Conservation (phyloP, 2,329 filamentous ascomycete species). For the Clarireedia homoeocarpa region DNA sequence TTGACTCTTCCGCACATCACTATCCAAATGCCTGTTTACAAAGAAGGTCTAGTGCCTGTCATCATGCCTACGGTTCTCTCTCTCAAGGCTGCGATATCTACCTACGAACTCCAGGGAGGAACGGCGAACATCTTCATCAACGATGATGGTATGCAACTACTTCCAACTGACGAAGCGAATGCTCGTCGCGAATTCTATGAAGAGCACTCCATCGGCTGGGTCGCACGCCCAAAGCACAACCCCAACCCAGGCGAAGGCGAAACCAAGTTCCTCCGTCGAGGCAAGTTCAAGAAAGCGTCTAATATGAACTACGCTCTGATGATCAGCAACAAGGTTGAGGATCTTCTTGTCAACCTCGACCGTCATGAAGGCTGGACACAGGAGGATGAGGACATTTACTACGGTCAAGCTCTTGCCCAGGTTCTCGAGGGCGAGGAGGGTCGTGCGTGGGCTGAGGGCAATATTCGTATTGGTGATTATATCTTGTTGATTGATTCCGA, state of each 20-base stretch:
- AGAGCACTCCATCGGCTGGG: conserved; percentile 63
- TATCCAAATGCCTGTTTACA: conserved; percentile 83
- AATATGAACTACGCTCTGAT: conserved; percentile 68
- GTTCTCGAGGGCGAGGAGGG: conserved; percentile 60
- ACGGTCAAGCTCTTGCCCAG: conserved; percentile 50
- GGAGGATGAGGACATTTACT: conserved; percentile 57
- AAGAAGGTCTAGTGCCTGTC: conserved; percentile 69
- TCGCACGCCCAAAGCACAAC: conserved; percentile 53
- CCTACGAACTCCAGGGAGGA: conserved; percentile 68
- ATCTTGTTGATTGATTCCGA: conserved; percentile 74
- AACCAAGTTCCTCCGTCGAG: conserved; percentile 38
- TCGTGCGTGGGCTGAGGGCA: conserved; percentile 74
- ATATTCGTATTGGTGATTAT: conserved; percentile 80
- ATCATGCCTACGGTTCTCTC: conserved; percentile 72
- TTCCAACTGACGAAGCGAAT: conserved; percentile 52
- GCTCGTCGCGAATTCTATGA: conserved; percentile 61
- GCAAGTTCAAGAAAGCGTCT: conserved; percentile 57
- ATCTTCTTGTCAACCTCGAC: conserved; percentile 51
- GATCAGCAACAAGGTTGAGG: conserved; percentile 63
- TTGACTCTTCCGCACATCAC: conserved; percentile 61
- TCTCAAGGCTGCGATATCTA: conserved; percentile 69
- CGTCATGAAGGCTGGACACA: conserved; percentile 58
- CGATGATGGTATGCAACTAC: conserved; percentile 64
- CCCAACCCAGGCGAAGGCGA: conserved; percentile 22
- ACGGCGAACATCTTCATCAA: conserved; percentile 72